A percentile compares a stretch with the other conserved stretches of the same genome.
These are phyloP conservation scores for Neophaeococcomyces mojaviensis DNA, from an alignment of 2,329 filamentous ascomycete genomes.

Conservation along the genomic window DNA sequence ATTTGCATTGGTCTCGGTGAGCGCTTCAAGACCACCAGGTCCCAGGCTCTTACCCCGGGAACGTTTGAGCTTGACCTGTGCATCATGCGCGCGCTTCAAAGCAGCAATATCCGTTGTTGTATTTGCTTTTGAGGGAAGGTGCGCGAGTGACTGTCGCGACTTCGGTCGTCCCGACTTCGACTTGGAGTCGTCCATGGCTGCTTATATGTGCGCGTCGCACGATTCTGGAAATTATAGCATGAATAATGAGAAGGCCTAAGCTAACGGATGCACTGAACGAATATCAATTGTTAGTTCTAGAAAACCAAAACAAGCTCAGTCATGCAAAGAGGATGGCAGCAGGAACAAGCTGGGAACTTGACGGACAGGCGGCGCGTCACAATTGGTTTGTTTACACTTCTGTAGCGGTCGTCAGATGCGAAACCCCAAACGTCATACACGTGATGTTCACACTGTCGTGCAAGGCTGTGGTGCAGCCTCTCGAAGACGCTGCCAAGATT, in stretches of 20 bases:
- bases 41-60: conserved; percentile 93
- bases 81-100: conserved; percentile 24
- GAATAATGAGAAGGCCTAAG: neutral
- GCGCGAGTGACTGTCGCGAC: conserved; percentile 65
- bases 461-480: neutral
- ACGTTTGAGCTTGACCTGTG: conserved; percentile 50
- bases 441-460: neutral
- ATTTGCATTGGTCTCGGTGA: conserved; percentile 69
- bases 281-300: neutral
- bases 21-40: conserved; percentile 76
- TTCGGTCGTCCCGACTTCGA: conserved; percentile 12
- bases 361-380: conserved; percentile 4
- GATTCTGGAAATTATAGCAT: neutral
- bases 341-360: neutral
- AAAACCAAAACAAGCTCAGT: neutral
- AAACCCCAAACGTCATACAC: conserved; percentile 2
- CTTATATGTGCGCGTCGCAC: neutral
- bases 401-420: conserved; percentile 2
- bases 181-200: neutral
- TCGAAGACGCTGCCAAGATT: neutral
- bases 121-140: conserved; percentile 66
- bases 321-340: too few relatives aligned
- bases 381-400: conserved; percentile 10
- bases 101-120: conserved; percentile 59
- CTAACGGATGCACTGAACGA: neutral